Evolutionary conservation across 2,329 filamentous ascomycete genomes (phyloP).

Genomic region (Metarhizium rileyi): DNA sequence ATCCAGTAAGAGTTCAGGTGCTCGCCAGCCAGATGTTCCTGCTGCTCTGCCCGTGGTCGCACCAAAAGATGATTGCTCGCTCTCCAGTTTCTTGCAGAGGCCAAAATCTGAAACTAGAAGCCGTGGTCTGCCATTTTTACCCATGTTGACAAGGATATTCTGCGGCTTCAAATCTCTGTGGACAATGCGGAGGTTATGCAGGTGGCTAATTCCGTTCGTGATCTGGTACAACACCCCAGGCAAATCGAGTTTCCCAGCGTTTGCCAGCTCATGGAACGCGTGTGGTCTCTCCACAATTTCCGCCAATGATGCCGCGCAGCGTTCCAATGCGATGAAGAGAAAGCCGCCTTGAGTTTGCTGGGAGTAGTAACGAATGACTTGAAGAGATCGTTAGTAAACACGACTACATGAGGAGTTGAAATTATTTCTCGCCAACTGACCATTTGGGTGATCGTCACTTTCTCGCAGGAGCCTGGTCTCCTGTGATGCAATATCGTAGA

Average conservation of each 20-base stretch:
- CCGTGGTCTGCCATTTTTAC: conserved; percentile 61
- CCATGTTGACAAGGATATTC: conserved; percentile 81
- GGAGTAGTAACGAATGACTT: conserved; percentile 90
- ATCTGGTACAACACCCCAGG: conserved; percentile 80
- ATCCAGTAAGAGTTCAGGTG: conserved; percentile 81
- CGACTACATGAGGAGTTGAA: neutral
- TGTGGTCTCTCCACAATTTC: conserved; percentile 76
- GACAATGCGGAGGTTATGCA: conserved; percentile 88
- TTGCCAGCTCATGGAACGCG: conserved; percentile 57
- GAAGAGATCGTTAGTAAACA: conserved; percentile 1
- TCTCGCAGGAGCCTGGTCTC: conserved; percentile 85
- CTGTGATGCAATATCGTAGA: conserved; percentile 89
- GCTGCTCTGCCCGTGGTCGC: conserved; percentile 89
- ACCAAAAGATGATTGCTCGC: conserved; percentile 87
- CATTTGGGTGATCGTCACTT: conserved; percentile 89
- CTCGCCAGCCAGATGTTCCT: conserved; percentile 92
- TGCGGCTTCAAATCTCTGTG: conserved; percentile 96
- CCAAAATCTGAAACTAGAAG: conserved; percentile 96
- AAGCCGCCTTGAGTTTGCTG: conserved; percentile 84
- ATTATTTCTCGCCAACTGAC: conserved; percentile 25
- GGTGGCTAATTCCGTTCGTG: conserved; percentile 75
- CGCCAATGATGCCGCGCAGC: conserved; percentile 86
- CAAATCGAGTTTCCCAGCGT: conserved; percentile 64
- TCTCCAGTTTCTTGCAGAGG: conserved; percentile 92
- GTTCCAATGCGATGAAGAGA: conserved; percentile 89